Conservation (phyloP, 129 eudicot species). For the Flaveria bidentis region DNA sequence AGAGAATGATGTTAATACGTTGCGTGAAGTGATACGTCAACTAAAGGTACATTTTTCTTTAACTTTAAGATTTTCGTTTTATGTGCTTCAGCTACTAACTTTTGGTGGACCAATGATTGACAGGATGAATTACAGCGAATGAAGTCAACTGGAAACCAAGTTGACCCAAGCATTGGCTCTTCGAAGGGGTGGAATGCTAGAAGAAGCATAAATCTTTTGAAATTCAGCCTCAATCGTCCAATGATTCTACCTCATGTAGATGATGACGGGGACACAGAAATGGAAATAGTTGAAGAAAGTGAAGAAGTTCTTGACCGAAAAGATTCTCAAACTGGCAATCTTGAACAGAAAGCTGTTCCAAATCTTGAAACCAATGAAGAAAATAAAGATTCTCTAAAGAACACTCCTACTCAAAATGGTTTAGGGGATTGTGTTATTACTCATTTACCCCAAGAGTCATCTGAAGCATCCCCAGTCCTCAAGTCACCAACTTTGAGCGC, state of each 20-base stretch:
- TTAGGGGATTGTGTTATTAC: constrained; percentile 35
- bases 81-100: constrained; percentile 3
- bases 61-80: neutral
- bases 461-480: constrained; percentile 53
- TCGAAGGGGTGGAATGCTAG: constrained; percentile 82
- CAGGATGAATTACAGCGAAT: constrained; percentile 80
- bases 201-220: constrained; percentile 74
- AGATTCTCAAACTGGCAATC: constrained; percentile 38
- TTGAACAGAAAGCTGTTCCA: constrained; percentile 20
- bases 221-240: constrained; percentile 81
- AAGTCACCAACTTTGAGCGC: constrained; percentile 76
- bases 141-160: constrained; percentile 62
- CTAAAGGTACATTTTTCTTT: constrained; percentile 49
- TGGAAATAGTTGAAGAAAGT: constrained; percentile 80
- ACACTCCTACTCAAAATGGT: constrained; percentile 19
- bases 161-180: constrained; percentile 53
- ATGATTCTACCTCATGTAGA: constrained; percentile 63
- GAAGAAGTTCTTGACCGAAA: constrained; percentile 38
- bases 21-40: constrained; percentile 82
- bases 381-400: constrained; percentile 32
- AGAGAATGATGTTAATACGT: constrained; percentile 84
- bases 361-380: constrained; percentile 23
- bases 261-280: constrained; percentile 90
- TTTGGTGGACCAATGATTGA: neutral
- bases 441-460: constrained; percentile 45